Conservation (phyloP, 345 rosid species). For the Bruguiera gymnorhiza region DNA sequence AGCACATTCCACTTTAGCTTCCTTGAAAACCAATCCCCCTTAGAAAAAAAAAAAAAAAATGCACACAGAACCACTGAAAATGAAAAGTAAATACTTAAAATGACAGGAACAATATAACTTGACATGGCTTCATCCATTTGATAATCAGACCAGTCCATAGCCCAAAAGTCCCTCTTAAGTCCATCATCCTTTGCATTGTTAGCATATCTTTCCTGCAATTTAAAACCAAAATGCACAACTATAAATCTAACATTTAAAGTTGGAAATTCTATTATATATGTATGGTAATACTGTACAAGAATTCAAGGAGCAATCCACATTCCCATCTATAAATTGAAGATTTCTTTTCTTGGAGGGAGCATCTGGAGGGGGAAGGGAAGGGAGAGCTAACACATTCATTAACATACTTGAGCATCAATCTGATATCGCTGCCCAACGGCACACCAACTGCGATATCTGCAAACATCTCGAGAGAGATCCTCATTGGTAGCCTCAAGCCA, state of each 20-base stretch:
- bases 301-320: not conserved
- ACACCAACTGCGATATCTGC: constrained; percentile 66
- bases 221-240: not conserved
- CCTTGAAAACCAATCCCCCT: not conserved
- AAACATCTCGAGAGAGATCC: constrained; percentile 87
- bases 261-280: not conserved
- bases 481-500: constrained; percentile 93
- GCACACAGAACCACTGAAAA: not conserved
- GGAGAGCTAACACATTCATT: constrained; percentile 1
- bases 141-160: constrained; percentile 69
- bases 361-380: not conserved
- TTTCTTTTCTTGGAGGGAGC: not conserved
- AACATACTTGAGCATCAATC: constrained; percentile 71
- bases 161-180: constrained; percentile 72
- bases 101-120: not conserved
- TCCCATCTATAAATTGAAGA: not conserved
- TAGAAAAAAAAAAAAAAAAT: not conserved
- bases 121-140: constrained; percentile 57
- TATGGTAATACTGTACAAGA: not conserved
- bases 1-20: too few relatives aligned
- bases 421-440: constrained; percentile 50
- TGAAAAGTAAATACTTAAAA: not conserved
- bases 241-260: not conserved
- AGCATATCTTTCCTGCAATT: constrained; percentile 59
- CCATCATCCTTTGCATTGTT: constrained; percentile 69